Evolutionary conservation across 139 green algal species (phyloP), one percentile per base, ranked within the genome.

Genomic region (Chlorella ohadii): DNA sequence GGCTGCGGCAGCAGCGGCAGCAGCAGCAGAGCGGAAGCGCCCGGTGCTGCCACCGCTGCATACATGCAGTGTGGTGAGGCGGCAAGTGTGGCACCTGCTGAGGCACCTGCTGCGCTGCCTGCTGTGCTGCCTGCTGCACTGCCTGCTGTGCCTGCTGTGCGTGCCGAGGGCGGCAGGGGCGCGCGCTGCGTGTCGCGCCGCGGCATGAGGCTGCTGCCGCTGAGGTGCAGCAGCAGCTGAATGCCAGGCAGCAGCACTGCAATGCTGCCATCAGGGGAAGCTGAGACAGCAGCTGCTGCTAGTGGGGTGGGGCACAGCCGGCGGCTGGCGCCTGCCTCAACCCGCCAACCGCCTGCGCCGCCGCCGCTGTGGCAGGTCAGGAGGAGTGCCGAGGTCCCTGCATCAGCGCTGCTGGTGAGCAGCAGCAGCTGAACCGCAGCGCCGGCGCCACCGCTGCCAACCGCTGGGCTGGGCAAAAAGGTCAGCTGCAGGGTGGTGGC

Each of bases 1-100:
- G 75, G 75, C 34, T 57, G 33, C 33, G n/a, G 28, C 75, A 81
- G 56, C 75, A 81, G 55, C 20, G 75, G 56, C 34, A 71, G 33
- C 34, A 81, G 56, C 56, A 81, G 75, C 56, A 81, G 55, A 0
- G 33, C 56, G 3, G 75, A 81, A 25, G n/a, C 59, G 20, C 75
- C 75, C 4, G 55, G n/a, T 0, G 75, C 57, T 4, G 22, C 75
- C 20, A 81, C 56, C 2, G 75, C 75, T 9, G 75, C 75, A 81
- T 57, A 71, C 33, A 81, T 23, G 75, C 75, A 25, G 55, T 81
- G 33, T 0, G 75, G 75, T 0, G 75, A 81, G 0, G 68, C 9
- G 7, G 75, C 75, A 36, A 81, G 33, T 2, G 51, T 16, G 6
- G 44, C 44, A 15, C n/a, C 39, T 56, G 68, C 38, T 76, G 68